A percentile compares a stretch with the other conserved stretches of the same genome.
These are phyloP conservation scores for Kwoniella botswanensis DNA, from an alignment of 768 basidiomycete species.

Conservation along the genomic window DNA sequence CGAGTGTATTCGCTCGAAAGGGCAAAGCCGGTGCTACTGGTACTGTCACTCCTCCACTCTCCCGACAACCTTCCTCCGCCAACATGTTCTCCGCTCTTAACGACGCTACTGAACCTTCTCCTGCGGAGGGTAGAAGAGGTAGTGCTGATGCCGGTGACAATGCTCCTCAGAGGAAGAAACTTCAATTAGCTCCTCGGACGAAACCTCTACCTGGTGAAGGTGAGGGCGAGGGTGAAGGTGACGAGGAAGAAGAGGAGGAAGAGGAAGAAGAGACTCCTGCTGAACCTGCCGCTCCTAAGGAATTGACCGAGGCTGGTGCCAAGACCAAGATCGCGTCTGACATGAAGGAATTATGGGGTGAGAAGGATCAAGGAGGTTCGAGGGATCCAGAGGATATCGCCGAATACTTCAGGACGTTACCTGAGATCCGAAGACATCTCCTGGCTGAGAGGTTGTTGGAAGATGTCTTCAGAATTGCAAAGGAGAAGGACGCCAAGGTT, in stretches of 20 bases:
- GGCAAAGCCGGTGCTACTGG: slow-evolving; percentile 65
- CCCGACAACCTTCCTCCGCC: slow-evolving; percentile 75
- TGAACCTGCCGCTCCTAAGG: slow-evolving; percentile 50
- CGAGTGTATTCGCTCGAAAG: slow-evolving; percentile 71
- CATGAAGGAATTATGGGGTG: slow-evolving; percentile 78
- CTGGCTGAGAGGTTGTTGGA: slow-evolving; percentile 78
- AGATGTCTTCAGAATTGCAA: slow-evolving; percentile 73
- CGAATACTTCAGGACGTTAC: slow-evolving; percentile 77
- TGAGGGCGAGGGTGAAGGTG: slow-evolving; percentile 51
- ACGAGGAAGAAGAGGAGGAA: slow-evolving; percentile 56
- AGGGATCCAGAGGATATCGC: slow-evolving; percentile 84
- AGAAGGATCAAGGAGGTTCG: slow-evolving; percentile 58
- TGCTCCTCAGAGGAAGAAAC: slow-evolving; percentile 68
- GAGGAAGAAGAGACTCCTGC: slow-evolving; percentile 63
- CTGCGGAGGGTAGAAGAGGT: slow-evolving; percentile 23
- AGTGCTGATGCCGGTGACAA: slow-evolving; percentile 61
- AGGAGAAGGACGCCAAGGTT: slow-evolving; percentile 77
- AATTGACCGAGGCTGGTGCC: slow-evolving; percentile 71
- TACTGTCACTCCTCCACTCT: slow-evolving; percentile 70
- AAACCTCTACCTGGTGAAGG: slow-evolving; percentile 64
- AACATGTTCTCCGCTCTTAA: slow-evolving; percentile 75
- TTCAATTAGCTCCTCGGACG: slow-evolving; percentile 79
- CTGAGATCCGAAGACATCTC: slow-evolving; percentile 66
- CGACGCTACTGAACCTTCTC: slow-evolving; percentile 55
- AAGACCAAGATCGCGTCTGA: slow-evolving; percentile 80